Evolutionary conservation across 1,139 yeast genomes (phyloP), one percentile per base, ranked within the genome.

Genomic region (Fermentozyma sake): DNA sequence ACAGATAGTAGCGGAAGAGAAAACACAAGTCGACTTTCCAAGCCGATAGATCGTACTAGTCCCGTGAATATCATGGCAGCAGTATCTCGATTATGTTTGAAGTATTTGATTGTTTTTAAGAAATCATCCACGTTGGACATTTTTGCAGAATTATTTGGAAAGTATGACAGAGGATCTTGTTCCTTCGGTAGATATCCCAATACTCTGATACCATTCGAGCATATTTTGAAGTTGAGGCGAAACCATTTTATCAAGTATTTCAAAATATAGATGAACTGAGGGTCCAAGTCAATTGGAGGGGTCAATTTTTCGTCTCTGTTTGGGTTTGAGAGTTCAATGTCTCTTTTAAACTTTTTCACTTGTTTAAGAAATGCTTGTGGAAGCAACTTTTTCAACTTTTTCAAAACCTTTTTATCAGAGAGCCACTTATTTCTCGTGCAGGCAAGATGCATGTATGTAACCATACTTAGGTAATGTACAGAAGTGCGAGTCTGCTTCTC

Each of bases 221-320:
- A 47, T 10, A 58, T 45, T 35, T 57, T 52, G 36, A 45, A 61
- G 33, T 61, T 61, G 15, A 55, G 38, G n/a, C 65, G 34, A 30
- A 61, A 31, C 69, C 69, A 62, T 35, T 61, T 62, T 16, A 58
- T 46, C 17, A 58, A 35, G 29, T 61, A 61, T 31, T 60, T 60
- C 16, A 62, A 23, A 6, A 60, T 46, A 30, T 60, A 61, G 5
- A 58, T 43, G 28, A 61, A 39, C 17, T 48, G 48, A 2, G 44
- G 38, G 32, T 58, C 61, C 12, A 37, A 18, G n/a, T n/a, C n/a
- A n/a, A n/a, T n/a, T n/a, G n/a, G n/a, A n/a, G n/a, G n/a, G n/a
- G n/a, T n/a, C n/a, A n/a, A n/a, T n/a, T n/a, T n/a, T 19, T 40
- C 44, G 3, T 23, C 16, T 16, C 27, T 21, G 21, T 28, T 23